These are phyloP conservation scores for Brassica nigra DNA, from an alignment of 345 rosid genomes.

Conservation along the genomic window DNA sequence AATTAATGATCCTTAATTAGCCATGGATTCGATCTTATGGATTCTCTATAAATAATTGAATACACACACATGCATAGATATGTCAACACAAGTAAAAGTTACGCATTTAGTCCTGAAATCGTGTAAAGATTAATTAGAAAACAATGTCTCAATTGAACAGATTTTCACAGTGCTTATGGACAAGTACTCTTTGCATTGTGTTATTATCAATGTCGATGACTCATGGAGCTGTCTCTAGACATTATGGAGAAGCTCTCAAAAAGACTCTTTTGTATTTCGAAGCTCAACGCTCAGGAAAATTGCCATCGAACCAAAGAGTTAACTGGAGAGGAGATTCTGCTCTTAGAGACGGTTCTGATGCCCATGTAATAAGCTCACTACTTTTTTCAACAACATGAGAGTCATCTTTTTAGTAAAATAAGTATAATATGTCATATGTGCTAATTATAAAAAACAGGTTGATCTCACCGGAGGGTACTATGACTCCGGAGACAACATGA, in stretches of 20 bases:
- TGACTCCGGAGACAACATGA: conserved; percentile 75
- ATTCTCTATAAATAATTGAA: conserved; percentile 9
- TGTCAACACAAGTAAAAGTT: not conserved
- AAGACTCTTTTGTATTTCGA: conserved; percentile 69
- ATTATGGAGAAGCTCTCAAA: conserved; percentile 59
- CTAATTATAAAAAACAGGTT: conserved; percentile 35
- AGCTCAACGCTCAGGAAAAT: conserved; percentile 73
- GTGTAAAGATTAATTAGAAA: not conserved
- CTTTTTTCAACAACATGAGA: not conserved
- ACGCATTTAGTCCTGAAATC: too few species aligned
- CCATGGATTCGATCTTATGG: not conserved
- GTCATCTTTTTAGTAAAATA: not conserved
- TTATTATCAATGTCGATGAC: not conserved
- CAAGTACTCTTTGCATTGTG: conserved; percentile 20
- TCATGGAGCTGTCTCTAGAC: conserved; percentile 21
- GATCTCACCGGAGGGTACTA: conserved; percentile 72
- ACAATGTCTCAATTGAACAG: not conserved
- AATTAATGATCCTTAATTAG: too few species aligned
- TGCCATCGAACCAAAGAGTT: conserved; percentile 63
- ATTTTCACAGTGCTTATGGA: conserved; percentile 23
- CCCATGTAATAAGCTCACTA: conserved; percentile 29
- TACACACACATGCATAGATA: not conserved
- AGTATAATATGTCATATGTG: not conserved
- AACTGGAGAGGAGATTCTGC: conserved; percentile 71
- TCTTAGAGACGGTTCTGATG: conserved; percentile 59